A percentile compares a stretch with the other conserved stretches of the same genome.
Evolutionary conservation across 164 flowering plant genomes (phyloP).

Genomic region (Kalanchoe fedtschenkoi): DNA sequence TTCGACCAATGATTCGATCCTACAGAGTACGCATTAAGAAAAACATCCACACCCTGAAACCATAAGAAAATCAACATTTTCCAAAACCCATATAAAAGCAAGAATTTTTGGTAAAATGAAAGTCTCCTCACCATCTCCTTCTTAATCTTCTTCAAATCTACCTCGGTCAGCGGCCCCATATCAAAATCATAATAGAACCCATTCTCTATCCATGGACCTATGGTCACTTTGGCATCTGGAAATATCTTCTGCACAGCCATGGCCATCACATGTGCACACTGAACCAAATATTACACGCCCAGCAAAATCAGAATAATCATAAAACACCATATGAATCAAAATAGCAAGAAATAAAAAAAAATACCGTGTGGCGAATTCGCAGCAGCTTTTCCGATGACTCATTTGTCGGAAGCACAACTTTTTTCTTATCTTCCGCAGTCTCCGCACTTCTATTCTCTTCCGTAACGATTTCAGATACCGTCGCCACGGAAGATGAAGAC

Average conservation of each 20-base stretch:
- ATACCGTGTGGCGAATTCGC: conserved; percentile 72
- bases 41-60: conserved; percentile 42
- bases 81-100: conserved; percentile 13
- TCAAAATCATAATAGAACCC: conserved; percentile 97
- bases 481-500: conserved; percentile 21
- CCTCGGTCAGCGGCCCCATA: conserved; percentile 83
- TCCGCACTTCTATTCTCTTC: conserved; percentile 11
- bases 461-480: conserved; percentile 13
- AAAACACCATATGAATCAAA: background rate
- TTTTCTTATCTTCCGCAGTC: conserved; percentile 11
- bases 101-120: no score
- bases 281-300: conserved; percentile 14
- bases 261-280: conserved; percentile 99
- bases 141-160: conserved; percentile 82
- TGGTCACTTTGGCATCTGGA: conserved; percentile 90
- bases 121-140: conserved; percentile 78
- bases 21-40: conserved; percentile 59
- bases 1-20: conserved; percentile 81
- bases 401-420: conserved; percentile 69
- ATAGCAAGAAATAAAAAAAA: background rate
- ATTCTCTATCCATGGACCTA: conserved; percentile 95
- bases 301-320: background rate
- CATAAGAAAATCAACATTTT: conserved; percentile 32
- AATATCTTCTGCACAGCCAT: conserved; percentile 96
- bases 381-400: conserved; percentile 58